Conservation (phyloP, 805 yeast genomes). For the Saccharomyces mikatae region DNA sequence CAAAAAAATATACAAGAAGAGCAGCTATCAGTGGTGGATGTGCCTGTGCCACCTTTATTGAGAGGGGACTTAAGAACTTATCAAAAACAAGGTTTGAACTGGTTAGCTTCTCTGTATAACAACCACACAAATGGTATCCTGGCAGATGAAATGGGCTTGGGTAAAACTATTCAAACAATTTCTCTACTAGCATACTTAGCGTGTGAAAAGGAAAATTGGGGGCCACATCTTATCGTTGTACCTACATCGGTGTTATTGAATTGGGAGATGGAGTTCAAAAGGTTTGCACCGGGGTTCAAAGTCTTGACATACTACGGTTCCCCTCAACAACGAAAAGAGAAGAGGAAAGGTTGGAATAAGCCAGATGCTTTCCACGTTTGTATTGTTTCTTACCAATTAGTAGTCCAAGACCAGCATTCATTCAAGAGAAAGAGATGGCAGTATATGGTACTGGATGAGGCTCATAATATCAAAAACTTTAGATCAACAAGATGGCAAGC, state of each 20-base stretch:
- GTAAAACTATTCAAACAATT: constrained; percentile 94
- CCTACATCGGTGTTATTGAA: constrained; percentile 96
- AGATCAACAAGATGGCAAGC: constrained; percentile 97
- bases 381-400: constrained; percentile 92
- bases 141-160: constrained; percentile 99
- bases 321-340: constrained; percentile 92
- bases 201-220: constrained; percentile 92
- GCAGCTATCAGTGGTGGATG: constrained; percentile 49
- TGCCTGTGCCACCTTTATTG: constrained; percentile 66
- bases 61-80: constrained; percentile 82
- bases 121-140: constrained; percentile 91
- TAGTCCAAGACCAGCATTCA: constrained; percentile 93
- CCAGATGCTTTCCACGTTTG: constrained; percentile 95
- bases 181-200: constrained; percentile 81
- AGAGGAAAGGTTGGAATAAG: constrained; percentile 95
- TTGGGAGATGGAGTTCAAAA: constrained; percentile 99
- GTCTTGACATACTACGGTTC: constrained; percentile 93
- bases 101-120: constrained; percentile 91
- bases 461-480: constrained; percentile 94
- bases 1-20: constrained; percentile 7
- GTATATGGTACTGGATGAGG: constrained; percentile 95
- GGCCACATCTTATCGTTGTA: constrained; percentile 93
- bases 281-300: constrained; percentile 97
- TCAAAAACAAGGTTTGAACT: constrained; percentile 92
- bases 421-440: constrained; percentile 91